Evolutionary conservation across 1,139 yeast genomes (phyloP), one percentile per base, ranked within the genome.

Genomic region (Nakaseomyces nivariensis): DNA sequence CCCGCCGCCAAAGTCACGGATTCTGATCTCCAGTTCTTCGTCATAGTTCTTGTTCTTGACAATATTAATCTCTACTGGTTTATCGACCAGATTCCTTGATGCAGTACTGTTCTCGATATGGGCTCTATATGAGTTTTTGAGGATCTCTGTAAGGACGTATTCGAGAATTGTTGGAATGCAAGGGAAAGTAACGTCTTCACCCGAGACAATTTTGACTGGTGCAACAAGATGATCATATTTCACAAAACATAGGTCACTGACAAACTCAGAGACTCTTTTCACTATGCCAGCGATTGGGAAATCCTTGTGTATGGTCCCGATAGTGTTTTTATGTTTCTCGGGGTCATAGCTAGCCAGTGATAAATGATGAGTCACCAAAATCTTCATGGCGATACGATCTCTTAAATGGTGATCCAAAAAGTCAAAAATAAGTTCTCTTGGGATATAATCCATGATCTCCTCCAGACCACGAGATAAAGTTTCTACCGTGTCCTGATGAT

Each of bases 1-100:
- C 3, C 98, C 98, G 52, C 89, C 88, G 8, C 97, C 98, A 52
- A 78, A 77, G 67, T 90, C 98, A 46, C 96, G 73, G 42, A 90
- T 73, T 52, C 96, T 73, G 10, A 90, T 72, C 52, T 82, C 86
- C 53, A 85, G 64, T 37, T 58, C 59, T 27, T 63, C 62, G 24
- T 63, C 64, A n/a, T 52, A 46, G 37, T 53, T 51, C 61, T 47
- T 68, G 51, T 46, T 31, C 43, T 78, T 74, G 22, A 85, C 79
- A 5, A 90, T 75, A 1, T 95, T 81, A 3, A 85, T 76, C 49
- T 77, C 72, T 1, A 90, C 79, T 1, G 96, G 94, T 17, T 73
- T 75, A 1, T 70, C 67, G 4, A 77, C 73, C 25, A 51, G 37
- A 27, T 49, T 50, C 13, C 25, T n/a, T 9, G 24, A 1, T 41